Percentiles rank a stretch among this genome's conserved stretches.
Conservation (phyloP, 2,329 filamentous ascomycete species). For the Diaporthe australafricana region DNA sequence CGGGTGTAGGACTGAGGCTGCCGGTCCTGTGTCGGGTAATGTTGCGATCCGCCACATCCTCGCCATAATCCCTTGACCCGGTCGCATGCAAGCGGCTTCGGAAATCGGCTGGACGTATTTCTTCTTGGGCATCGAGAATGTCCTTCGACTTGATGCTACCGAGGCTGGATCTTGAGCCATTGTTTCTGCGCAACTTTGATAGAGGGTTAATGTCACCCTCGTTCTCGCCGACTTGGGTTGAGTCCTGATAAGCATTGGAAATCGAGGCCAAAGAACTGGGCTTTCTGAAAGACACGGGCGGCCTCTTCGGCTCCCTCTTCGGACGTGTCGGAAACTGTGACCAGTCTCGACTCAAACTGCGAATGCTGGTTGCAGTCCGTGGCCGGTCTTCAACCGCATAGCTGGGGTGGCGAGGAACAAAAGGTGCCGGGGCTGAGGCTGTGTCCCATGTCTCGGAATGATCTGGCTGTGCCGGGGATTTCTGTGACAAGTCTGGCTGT, state of each 20-base stretch:
- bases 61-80: constrained; percentile 68
- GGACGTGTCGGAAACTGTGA: constrained; percentile 18
- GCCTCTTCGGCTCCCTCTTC: constrained; percentile 30
- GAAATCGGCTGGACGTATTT: constrained; percentile 62
- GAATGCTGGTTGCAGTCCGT: constrained; percentile 45
- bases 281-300: constrained; percentile 39
- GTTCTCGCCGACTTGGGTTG: neutral
- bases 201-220: constrained; percentile 13
- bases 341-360: constrained; percentile 15
- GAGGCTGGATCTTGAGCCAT: constrained; percentile 29
- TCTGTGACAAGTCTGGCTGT: constrained; percentile 28
- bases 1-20: neutral
- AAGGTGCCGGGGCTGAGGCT: constrained; percentile 47
- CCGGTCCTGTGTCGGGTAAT: constrained; percentile 50
- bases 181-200: constrained; percentile 5
- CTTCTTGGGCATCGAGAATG: constrained; percentile 68
- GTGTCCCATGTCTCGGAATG: constrained; percentile 41
- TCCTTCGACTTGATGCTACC: constrained; percentile 43
- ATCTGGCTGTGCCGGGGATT: constrained; percentile 36
- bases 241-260: constrained; percentile 18
- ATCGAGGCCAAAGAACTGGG: constrained; percentile 28
- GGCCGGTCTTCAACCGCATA: constrained; percentile 46
- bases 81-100: constrained; percentile 60
- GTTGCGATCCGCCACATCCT: constrained; percentile 74
- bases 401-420: constrained; percentile 45